Percentiles rank a stretch among this genome's conserved stretches.
These are phyloP conservation scores for Venturia pyrina DNA, from an alignment of 2,329 filamentous ascomycete genomes.

Conservation along the genomic window DNA sequence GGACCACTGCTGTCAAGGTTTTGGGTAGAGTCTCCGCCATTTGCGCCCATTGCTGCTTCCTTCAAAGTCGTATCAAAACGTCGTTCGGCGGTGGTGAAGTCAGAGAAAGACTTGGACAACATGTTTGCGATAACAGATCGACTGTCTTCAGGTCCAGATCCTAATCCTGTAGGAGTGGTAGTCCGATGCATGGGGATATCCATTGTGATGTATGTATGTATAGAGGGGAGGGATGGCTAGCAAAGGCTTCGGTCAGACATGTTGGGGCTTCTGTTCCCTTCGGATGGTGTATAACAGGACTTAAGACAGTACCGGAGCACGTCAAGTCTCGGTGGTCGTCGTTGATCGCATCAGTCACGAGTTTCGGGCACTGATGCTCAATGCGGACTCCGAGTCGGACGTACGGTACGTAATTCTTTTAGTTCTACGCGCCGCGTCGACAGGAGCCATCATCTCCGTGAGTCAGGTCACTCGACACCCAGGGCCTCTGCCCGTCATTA, in stretches of 20 bases:
- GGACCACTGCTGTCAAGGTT: background rate
- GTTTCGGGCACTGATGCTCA: background rate
- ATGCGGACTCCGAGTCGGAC: too few relatives aligned
- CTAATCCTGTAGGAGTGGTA: background rate
- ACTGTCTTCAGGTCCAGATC: background rate
- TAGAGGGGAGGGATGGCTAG: background rate
- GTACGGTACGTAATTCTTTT: too few relatives aligned
- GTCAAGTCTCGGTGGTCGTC: background rate
- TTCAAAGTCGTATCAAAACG: background rate
- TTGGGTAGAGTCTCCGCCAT: background rate
- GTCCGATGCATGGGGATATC: background rate
- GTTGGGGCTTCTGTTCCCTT: background rate
- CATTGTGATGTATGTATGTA: background rate
- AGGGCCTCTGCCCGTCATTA: too few relatives aligned
- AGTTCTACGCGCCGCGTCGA: too few relatives aligned
- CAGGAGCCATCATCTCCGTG: too few relatives aligned
- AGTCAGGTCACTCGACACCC: too few relatives aligned
- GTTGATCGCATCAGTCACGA: background rate
- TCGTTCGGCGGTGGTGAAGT: background rate
- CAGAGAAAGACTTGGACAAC: background rate
- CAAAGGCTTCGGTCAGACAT: background rate
- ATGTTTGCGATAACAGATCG: background rate
- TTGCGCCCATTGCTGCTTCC: conserved; percentile 2
- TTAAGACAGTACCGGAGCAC: background rate
- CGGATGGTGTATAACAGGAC: background rate